Percentiles rank a stretch among this genome's conserved stretches.
These are phyloP conservation scores for Monosporozyma unispora DNA, from an alignment of 805 yeast species.

Conservation along the genomic window DNA sequence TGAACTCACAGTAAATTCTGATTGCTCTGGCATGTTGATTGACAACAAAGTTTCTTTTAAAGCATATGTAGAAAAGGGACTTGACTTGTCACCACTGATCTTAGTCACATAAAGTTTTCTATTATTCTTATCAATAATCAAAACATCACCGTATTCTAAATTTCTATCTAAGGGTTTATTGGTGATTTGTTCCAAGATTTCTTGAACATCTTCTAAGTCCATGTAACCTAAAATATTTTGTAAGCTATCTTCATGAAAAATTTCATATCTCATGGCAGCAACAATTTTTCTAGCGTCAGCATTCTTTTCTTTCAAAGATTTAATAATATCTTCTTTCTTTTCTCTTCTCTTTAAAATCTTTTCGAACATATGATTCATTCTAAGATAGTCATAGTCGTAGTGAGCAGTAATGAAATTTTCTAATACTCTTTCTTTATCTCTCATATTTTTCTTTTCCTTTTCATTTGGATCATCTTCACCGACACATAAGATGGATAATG, in stretches of 20 bases:
- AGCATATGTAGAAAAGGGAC: constrained; percentile 28
- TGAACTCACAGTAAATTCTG: not conserved
- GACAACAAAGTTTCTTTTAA: constrained; percentile 34
- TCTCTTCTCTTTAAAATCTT: constrained; percentile 31
- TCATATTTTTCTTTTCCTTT: constrained; percentile 9
- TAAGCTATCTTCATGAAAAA: constrained; percentile 38
- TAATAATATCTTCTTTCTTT: constrained; percentile 38
- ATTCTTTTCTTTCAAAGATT: constrained; percentile 35
- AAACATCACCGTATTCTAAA: constrained; percentile 42
- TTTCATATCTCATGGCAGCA: constrained; percentile 39
- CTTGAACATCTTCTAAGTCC: constrained; percentile 36
- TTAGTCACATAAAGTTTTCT: constrained; percentile 28
- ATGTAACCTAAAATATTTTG: constrained; percentile 40
- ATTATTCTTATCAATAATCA: constrained; percentile 40
- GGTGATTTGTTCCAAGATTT: constrained; percentile 17
- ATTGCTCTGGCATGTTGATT: constrained; percentile 29
- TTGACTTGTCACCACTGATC: constrained; percentile 32
- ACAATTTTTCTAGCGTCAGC: constrained; percentile 38
- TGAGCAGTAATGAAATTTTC: constrained; percentile 28
- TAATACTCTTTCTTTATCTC: constrained; percentile 21
- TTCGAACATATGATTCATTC: constrained; percentile 35
- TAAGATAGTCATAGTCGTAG: constrained; percentile 40
- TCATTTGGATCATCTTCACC: not conserved
- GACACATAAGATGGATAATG: constrained; percentile 11
- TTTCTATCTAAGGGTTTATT: constrained; percentile 7